Percentiles rank a stretch among this genome's conserved stretches.
Evolutionary conservation across 495 filamentous ascomycete species (phyloP).

Genomic region (Neurospora discreta): DNA sequence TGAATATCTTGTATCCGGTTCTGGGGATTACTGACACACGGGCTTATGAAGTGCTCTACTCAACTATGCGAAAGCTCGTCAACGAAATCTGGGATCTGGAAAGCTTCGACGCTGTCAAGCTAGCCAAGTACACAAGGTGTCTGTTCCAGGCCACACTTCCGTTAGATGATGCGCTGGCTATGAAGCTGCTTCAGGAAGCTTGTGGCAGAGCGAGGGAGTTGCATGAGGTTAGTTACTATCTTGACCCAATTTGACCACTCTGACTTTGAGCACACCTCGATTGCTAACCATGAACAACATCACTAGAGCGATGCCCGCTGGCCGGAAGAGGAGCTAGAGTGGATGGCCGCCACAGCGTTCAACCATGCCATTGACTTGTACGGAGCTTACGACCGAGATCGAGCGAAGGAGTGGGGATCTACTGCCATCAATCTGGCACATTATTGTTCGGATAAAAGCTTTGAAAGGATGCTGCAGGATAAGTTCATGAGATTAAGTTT

Average conservation of each 20-base stretch:
- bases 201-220: conserved; percentile 36
- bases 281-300: not conserved
- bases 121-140: conserved; percentile 63
- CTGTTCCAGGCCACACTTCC: conserved; percentile 54
- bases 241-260: not conserved
- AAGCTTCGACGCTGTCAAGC: conserved; percentile 37
- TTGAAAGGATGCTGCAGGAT: conserved; percentile 42
- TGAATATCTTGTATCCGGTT: no score
- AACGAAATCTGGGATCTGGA: conserved; percentile 49
- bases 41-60: conserved; percentile 28
- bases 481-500: conserved; percentile 43
- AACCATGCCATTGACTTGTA: conserved; percentile 70
- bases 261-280: not conserved
- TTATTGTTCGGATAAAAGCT: conserved; percentile 36
- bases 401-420: conserved; percentile 51
- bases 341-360: conserved; percentile 64
- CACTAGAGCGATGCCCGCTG: conserved; percentile 39
- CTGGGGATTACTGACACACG: not conserved
- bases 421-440: conserved; percentile 55
- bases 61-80: conserved; percentile 47
- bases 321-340: conserved; percentile 61
- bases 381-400: conserved; percentile 39
- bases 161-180: conserved; percentile 30
- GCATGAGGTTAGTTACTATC: conserved; percentile 22
- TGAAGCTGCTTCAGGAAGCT: conserved; percentile 48